Conservation (phyloP, 176 grass and related monocot species). For the Oryza punctata region DNA sequence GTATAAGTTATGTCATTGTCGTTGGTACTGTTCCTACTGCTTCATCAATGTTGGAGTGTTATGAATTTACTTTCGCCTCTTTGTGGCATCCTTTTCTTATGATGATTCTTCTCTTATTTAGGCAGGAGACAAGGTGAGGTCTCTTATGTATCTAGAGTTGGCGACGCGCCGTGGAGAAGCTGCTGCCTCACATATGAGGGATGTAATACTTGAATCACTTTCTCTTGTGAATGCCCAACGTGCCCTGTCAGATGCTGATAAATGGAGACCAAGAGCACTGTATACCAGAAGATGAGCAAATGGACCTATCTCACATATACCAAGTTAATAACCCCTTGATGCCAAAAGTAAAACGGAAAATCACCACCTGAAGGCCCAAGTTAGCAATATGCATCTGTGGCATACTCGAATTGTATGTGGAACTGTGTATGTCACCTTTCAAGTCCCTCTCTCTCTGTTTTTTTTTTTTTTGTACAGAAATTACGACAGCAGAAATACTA, state of each 20-base stretch:
- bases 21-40: not conserved
- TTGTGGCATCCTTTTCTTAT: not conserved
- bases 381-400: not conserved
- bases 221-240: conserved; percentile 20
- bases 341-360: not conserved
- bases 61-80: not conserved
- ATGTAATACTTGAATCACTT: conserved; percentile 52
- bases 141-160: conserved; percentile 65
- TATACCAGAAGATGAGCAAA: conserved; percentile 48
- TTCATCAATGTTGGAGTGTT: conserved; percentile 1
- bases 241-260: conserved; percentile 45
- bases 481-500: not conserved
- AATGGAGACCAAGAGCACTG: conserved; percentile 53
- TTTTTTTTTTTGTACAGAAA: not conserved
- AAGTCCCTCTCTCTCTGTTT: not conserved
- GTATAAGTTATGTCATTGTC: not conserved
- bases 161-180: conserved; percentile 62
- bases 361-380: not conserved
- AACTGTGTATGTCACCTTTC: not conserved
- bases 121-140: conserved; percentile 58
- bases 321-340: not conserved
- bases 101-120: conserved; percentile 33
- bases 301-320: not conserved
- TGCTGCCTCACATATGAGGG: conserved; percentile 59
- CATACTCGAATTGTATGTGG: not conserved